Evolutionary conservation across 2,329 filamentous ascomycete species (phyloP).

Genomic region (Cylindrodendrum hubeiense): DNA sequence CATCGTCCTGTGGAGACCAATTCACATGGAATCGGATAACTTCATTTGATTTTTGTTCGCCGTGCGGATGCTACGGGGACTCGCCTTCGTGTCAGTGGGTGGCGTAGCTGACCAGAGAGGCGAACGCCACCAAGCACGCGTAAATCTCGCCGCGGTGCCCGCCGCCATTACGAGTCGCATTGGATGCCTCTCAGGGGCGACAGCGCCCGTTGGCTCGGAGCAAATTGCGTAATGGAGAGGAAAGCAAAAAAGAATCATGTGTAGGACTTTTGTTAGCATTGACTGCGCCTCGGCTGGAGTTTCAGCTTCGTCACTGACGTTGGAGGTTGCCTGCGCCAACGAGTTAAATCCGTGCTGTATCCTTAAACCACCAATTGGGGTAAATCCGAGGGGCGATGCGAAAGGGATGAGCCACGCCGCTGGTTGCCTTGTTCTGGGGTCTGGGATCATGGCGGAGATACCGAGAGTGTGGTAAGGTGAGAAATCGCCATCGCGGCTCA

Average conservation of each 20-base stretch:
- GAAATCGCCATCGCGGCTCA: not conserved
- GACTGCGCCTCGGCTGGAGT: not conserved
- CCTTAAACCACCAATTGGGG: not conserved
- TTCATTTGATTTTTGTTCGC: conserved; percentile 17
- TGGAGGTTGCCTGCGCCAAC: not conserved
- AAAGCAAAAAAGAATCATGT: not conserved
- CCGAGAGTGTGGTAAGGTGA: not conserved
- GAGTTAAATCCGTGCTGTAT: not conserved
- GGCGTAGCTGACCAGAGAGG: not conserved
- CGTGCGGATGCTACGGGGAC: not conserved
- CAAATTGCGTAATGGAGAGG: not conserved
- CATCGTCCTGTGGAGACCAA: not conserved
- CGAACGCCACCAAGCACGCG: conserved; percentile 3
- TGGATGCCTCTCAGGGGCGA: not conserved
- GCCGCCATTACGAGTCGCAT: not conserved
- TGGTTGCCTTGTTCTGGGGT: not conserved
- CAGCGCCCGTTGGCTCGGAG: not conserved
- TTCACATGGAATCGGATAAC: not conserved
- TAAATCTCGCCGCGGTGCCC: not conserved
- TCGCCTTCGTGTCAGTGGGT: not conserved
- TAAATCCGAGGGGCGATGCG: not conserved
- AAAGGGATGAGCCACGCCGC: not conserved
- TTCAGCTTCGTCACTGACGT: not conserved
- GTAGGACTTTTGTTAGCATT: not conserved
- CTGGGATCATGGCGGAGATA: not conserved